Evolutionary conservation across 1,139 yeast species (phyloP).

Genomic region (Candida sp.): DNA sequence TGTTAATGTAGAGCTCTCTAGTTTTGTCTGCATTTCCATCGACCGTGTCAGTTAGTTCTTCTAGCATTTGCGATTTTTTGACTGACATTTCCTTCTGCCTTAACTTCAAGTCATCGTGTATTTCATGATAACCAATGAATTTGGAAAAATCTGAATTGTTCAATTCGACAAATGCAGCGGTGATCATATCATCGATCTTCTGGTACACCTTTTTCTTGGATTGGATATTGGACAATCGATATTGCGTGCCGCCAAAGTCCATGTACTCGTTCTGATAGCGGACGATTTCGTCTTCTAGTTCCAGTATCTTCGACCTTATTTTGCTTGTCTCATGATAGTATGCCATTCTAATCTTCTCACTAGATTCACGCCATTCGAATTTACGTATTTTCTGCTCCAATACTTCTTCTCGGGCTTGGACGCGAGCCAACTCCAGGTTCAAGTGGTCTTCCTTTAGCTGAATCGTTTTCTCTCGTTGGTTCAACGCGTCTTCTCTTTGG

Average conservation of each 20-base stretch:
- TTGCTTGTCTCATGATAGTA: too few species aligned
- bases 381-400: too few species aligned
- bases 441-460: background rate
- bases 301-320: too few species aligned
- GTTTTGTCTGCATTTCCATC: background rate
- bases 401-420: background rate
- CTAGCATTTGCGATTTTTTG: background rate
- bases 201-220: conserved; percentile 1
- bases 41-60: background rate
- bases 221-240: background rate
- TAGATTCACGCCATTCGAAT: too few species aligned
- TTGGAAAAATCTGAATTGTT: background rate
- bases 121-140: background rate
- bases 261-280: background rate
- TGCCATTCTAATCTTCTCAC: too few species aligned
- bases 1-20: background rate
- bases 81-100: background rate
- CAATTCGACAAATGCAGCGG: background rate
- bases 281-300: background rate
- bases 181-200: background rate
- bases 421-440: background rate
- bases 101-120: background rate
- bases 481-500: background rate
- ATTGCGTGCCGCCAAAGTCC: background rate
- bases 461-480: background rate